Evolutionary conservation across 2,329 filamentous ascomycete species (phyloP).

Genomic region (Fusarium cicatricum): DNA sequence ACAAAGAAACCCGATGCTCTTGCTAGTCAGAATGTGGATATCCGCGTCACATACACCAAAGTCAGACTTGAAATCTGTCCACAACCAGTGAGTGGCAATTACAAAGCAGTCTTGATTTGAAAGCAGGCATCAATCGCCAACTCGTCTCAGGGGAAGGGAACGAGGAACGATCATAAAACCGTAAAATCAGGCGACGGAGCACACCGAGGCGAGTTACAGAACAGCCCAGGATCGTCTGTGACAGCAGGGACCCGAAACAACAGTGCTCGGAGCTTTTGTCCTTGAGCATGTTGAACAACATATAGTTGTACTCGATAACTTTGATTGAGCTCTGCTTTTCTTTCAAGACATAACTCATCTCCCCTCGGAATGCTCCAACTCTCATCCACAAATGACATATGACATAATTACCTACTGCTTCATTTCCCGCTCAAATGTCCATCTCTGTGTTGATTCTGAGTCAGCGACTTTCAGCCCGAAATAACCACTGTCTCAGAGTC

Average conservation of each 20-base stretch:
- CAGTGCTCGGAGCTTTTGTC: background rate
- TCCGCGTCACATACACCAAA: background rate
- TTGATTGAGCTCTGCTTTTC: background rate
- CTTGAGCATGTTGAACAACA: no score
- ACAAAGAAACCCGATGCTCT: background rate
- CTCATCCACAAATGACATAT: constrained; percentile 16
- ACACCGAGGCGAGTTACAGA: background rate
- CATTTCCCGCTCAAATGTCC: no score
- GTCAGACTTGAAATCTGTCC: constrained; percentile 28
- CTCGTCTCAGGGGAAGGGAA: background rate
- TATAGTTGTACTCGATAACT: no score
- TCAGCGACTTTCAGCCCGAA: background rate
- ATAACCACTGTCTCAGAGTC: constrained; percentile 8
- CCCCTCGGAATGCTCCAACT: constrained; percentile 16
- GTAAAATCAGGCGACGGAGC: constrained; percentile 26
- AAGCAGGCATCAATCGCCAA: constrained; percentile 3
- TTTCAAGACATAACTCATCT: background rate
- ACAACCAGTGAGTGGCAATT: constrained; percentile 22
- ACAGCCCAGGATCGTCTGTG: constrained; percentile 4
- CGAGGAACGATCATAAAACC: background rate
- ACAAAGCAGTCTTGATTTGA: constrained; percentile 29
- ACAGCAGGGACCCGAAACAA: background rate
- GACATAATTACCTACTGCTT: no score
- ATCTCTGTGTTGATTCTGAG: background rate
- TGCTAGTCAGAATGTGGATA: background rate